Evolutionary conservation across 352 stramenopile genomes (phyloP).

Genomic region (Globisporangium nunn): DNA sequence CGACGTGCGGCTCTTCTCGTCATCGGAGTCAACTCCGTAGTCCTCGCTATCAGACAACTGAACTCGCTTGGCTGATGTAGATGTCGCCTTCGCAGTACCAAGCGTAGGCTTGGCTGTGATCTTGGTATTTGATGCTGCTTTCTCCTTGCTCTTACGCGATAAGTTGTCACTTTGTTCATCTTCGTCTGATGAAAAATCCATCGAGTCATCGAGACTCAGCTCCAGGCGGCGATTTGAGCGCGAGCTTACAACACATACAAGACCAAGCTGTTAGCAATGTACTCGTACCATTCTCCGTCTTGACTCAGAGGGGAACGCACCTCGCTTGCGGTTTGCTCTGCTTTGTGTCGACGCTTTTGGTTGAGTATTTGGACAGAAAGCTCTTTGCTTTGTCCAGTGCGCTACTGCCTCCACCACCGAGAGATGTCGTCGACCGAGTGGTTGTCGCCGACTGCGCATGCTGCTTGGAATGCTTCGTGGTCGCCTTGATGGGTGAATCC

Average conservation of each 20-base stretch:
- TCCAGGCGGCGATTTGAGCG: conserved; percentile 24
- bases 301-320: not conserved
- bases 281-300: not conserved
- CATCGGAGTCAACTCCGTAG: conserved; percentile 5
- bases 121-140: not conserved
- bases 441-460: not conserved
- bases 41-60: conserved; percentile 9
- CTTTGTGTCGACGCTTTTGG: conserved; percentile 17
- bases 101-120: too few relatives aligned
- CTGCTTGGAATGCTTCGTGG: not conserved
- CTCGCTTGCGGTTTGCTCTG: conserved; percentile 3
- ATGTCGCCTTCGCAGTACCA: too few relatives aligned
- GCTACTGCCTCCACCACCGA: conserved; percentile 7
- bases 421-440: not conserved
- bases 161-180: not conserved
- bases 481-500: not conserved
- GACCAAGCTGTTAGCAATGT: conserved; percentile 1
- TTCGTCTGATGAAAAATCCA: conserved; percentile 26
- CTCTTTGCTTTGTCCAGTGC: conserved; percentile 65
- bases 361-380: conserved; percentile 70
- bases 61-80: not conserved
- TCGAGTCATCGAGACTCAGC: conserved; percentile 46
- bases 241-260: not conserved
- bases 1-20: not conserved
- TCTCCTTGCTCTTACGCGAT: not conserved